A percentile compares a stretch with the other conserved stretches of the same genome.
phyloP scores from a whole-genome alignment of 164 flowering plant species.

The Sextonia rubra region DNA sequence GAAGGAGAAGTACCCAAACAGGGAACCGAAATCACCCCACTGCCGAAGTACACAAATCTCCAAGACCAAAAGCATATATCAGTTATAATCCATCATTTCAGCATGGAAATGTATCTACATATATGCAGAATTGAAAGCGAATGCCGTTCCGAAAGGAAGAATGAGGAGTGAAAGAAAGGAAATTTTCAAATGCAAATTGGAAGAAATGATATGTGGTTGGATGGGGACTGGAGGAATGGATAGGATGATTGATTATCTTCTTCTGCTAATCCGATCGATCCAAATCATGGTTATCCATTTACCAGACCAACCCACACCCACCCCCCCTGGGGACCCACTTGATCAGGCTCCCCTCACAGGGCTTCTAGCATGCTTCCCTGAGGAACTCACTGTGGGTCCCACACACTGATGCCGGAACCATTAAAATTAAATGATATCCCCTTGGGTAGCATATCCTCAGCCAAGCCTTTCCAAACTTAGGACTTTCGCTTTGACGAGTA shows the following conservation, averaged over 20 bases:
- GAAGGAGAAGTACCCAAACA: constrained; percentile 16
- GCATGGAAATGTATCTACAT: constrained; percentile 2
- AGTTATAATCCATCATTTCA: neutral
- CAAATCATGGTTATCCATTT: constrained; percentile 32
- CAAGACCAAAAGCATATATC: constrained; percentile 13
- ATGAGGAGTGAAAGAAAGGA: neutral
- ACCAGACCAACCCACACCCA: too few species aligned
- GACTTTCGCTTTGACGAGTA: too few species aligned
- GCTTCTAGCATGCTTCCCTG: too few species aligned
- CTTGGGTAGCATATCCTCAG: too few species aligned
- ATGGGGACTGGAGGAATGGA: neutral
- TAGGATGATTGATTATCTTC: constrained; percentile 18
- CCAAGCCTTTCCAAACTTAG: too few species aligned
- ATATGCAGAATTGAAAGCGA: constrained; percentile 8
- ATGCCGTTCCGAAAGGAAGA: neutral
- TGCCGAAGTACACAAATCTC: constrained; percentile 16
- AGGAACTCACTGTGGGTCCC: too few species aligned
- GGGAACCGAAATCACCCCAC: neutral
- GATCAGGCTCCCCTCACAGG: neutral
- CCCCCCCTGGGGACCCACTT: neutral
- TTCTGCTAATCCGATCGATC: constrained; percentile 10
- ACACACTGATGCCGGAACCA: too few species aligned
- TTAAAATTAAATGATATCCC: too few species aligned
- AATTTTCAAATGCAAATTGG: neutral
- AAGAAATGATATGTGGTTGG: neutral